phyloP scores from a whole-genome alignment of 352 stramenopile genomes.

The Pythium dissotocum region DNA sequence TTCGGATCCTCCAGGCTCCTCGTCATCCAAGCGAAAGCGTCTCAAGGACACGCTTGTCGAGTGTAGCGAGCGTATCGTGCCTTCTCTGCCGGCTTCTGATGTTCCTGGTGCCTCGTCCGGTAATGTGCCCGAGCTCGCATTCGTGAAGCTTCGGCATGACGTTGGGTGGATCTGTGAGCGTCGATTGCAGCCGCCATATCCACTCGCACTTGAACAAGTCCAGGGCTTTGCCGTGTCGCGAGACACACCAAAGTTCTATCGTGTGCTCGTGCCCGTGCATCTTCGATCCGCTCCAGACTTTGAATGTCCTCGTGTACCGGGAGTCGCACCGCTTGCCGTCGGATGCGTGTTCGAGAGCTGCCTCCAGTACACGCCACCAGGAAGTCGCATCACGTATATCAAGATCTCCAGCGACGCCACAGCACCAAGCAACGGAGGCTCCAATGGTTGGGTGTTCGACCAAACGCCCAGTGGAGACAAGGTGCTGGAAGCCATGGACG shows the following conservation, averaged over 20 bases:
- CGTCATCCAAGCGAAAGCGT: slow-evolving; percentile 50
- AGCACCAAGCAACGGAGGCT: slow-evolving; percentile 35
- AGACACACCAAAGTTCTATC: slow-evolving; percentile 76
- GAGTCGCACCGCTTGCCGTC: slow-evolving; percentile 57
- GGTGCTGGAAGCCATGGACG: slow-evolving; percentile 66
- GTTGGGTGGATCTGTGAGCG: slow-evolving; percentile 81
- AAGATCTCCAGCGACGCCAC: slow-evolving; percentile 66
- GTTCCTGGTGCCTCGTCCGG: slow-evolving; percentile 1
- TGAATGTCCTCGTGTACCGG: slow-evolving; percentile 69
- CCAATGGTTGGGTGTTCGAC: slow-evolving; percentile 71
- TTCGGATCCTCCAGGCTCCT: slow-evolving; percentile 18
- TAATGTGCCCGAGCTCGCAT: slow-evolving; percentile 40
- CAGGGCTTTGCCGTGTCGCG: slow-evolving; percentile 68
- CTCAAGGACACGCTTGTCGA: slow-evolving; percentile 74
- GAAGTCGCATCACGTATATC: slow-evolving; percentile 78
- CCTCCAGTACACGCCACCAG: slow-evolving; percentile 76
- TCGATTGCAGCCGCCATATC: slow-evolving; percentile 45
- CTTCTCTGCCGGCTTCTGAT: slow-evolving; percentile 22
- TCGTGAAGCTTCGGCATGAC: slow-evolving; percentile 81
- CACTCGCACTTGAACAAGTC: slow-evolving; percentile 62
- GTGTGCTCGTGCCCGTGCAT: slow-evolving; percentile 64
- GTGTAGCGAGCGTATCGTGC: slow-evolving; percentile 77
- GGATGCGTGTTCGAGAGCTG: slow-evolving; percentile 80
- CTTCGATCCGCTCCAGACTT: slow-evolving; percentile 75
- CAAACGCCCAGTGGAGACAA: slow-evolving; percentile 63